Percentiles rank a stretch among this genome's conserved stretches.
These are phyloP conservation scores for Sporodiniella umbellata DNA, from an alignment of 371 early-diverging fungal genomes.

Conservation along the genomic window DNA sequence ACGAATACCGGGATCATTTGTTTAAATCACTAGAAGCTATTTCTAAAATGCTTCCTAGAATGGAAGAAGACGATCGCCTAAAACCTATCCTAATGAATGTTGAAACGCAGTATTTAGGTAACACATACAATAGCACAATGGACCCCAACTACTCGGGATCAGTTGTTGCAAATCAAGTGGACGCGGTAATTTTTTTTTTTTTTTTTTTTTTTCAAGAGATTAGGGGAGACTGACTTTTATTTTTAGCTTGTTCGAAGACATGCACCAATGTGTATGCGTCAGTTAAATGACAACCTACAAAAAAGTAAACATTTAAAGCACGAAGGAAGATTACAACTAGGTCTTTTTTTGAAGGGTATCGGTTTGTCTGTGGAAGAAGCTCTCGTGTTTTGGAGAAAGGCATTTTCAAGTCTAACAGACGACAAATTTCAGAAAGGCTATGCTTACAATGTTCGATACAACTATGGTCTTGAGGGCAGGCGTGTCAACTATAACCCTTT, in stretches of 20 bases:
- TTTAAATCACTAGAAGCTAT: slow-evolving; percentile 18
- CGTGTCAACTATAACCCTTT: slow-evolving; percentile 91
- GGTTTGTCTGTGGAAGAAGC: slow-evolving; percentile 92
- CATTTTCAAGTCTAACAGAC: slow-evolving; percentile 75
- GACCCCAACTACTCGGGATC: slow-evolving; percentile 44
- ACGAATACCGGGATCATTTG: slow-evolving; percentile 72
- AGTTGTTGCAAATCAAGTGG: slow-evolving; percentile 64
- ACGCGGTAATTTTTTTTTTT: slow-evolving; percentile 37
- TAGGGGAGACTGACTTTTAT: background rate
- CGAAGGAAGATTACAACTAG: slow-evolving; percentile 88
- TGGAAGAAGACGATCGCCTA: slow-evolving; percentile 94
- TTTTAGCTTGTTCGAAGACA: slow-evolving; percentile 53
- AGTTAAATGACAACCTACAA: slow-evolving; percentile 69
- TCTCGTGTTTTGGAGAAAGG: slow-evolving; percentile 84
- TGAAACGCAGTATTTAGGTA: slow-evolving; percentile 78
- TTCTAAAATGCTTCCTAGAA: slow-evolving; percentile 73
- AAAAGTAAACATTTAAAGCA: slow-evolving; percentile 83
- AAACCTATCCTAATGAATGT: slow-evolving; percentile 84
- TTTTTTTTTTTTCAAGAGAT: background rate
- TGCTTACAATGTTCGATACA: slow-evolving; percentile 96
- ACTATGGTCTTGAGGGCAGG: slow-evolving; percentile 98
- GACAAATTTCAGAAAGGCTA: slow-evolving; percentile 92
- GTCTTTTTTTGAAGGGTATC: slow-evolving; percentile 93
- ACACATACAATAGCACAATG: slow-evolving; percentile 43
- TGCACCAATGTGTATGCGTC: slow-evolving; percentile 94